Percentiles rank a stretch among this genome's conserved stretches.
These are phyloP conservation scores for Aspergillus saccharolyticus DNA, from an alignment of 495 filamentous ascomycete genomes.

Conservation along the genomic window DNA sequence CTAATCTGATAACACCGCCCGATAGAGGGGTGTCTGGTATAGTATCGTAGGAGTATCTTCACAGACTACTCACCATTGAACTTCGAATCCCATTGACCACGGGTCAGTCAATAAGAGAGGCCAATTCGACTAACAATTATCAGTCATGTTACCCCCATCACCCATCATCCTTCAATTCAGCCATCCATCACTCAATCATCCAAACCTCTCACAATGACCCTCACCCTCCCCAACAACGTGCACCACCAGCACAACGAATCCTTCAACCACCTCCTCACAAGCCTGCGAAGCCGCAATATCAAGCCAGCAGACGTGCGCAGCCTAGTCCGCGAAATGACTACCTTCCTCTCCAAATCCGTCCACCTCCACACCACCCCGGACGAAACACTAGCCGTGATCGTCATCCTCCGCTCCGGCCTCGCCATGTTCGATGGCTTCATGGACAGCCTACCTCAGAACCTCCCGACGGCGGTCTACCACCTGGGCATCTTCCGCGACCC, in stretches of 20 bases:
- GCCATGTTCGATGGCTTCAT: constrained; percentile 28
- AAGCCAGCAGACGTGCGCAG: constrained; percentile 19
- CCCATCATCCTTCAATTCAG: too few species aligned
- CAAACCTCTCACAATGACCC: constrained; percentile 11
- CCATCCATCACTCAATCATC: too few species aligned
- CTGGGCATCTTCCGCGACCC: constrained; percentile 85
- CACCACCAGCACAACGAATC: constrained; percentile 11
- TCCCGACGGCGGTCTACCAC: constrained; percentile 56
- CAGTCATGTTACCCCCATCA: too few species aligned
- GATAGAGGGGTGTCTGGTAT: too few species aligned
- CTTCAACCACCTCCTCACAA: constrained; percentile 15
- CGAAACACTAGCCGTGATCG: constrained; percentile 25
- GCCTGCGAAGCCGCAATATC: constrained; percentile 24
- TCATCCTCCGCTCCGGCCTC: constrained; percentile 29
- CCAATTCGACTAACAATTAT: too few species aligned
- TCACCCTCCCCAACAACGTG: constrained; percentile 18
- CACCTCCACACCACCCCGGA: constrained; percentile 6
- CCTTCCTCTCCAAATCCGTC: constrained; percentile 16
- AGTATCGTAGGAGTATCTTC: too few species aligned
- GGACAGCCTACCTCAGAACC: constrained; percentile 15
- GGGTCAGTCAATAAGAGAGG: too few species aligned
- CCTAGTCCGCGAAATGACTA: constrained; percentile 17
- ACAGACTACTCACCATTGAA: too few species aligned
- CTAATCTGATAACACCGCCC: constrained; percentile 14
- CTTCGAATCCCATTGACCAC: too few species aligned